Conservation (phyloP, 202 grass and related monocot genomes). For the Carex sylvatica region DNA sequence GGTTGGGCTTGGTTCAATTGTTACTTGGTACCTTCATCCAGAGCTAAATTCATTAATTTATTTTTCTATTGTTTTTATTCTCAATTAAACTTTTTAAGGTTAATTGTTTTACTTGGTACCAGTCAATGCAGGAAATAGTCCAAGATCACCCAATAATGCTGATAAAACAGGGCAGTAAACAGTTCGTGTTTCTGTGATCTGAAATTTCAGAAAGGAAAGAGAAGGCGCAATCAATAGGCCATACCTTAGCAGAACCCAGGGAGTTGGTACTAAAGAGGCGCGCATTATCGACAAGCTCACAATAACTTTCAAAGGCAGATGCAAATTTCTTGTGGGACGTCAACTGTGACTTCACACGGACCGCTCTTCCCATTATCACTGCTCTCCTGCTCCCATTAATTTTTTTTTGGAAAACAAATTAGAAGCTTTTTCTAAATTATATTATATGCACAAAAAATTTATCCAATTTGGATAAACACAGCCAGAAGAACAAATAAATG, state of each 20-base stretch:
- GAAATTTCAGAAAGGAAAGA: not conserved
- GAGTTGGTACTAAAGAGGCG: conserved; percentile 63
- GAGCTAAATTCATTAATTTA: not conserved
- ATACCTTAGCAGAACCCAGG: conserved; percentile 48
- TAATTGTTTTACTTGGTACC: not conserved
- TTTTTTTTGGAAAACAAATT: not conserved
- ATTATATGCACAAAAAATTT: not conserved
- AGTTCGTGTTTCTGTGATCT: not conserved
- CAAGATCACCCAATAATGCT: not conserved
- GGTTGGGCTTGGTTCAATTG: too few relatives aligned
- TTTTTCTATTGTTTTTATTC: not conserved
- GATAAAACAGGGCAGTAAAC: not conserved
- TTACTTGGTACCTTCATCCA: too few relatives aligned
- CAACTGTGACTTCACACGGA: conserved; percentile 63
- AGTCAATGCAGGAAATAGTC: not conserved
- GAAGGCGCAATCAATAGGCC: not conserved
- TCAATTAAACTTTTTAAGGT: not conserved
- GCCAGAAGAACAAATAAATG: not conserved
- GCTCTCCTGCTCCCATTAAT: conserved; percentile 41
- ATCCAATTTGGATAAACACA: not conserved
- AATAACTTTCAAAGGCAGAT: conserved; percentile 51
- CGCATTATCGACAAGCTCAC: conserved; percentile 51
- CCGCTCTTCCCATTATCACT: conserved; percentile 55
- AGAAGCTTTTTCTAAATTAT: not conserved
- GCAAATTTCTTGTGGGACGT: conserved; percentile 67